Conservation (phyloP, 345 rosid genomes). For the Aquilaria malaccensis region DNA sequence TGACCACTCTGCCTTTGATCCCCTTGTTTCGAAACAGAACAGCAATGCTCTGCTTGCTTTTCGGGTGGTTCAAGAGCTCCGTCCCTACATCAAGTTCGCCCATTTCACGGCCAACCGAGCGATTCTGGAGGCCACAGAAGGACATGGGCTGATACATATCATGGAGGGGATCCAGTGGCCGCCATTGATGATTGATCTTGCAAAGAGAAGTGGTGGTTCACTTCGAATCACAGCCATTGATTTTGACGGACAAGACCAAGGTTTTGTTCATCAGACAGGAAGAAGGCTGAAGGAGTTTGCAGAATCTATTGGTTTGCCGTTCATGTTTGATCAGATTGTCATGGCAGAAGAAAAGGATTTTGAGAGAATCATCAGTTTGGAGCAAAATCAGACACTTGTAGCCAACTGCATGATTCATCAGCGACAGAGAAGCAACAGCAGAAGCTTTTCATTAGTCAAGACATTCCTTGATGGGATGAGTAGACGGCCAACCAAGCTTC, state of each 20-base stretch:
- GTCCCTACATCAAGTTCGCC: slow-evolving; percentile 19
- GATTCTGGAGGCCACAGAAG: slow-evolving; percentile 18
- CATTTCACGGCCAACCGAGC: slow-evolving; percentile 28
- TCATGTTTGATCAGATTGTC: slow-evolving; percentile 10
- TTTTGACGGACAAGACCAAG: not conserved
- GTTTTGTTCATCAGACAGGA: slow-evolving; percentile 11
- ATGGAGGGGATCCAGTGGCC: slow-evolving; percentile 27
- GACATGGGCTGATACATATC: slow-evolving; percentile 15
- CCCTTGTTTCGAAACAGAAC: not conserved
- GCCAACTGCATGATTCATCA: slow-evolving; percentile 21
- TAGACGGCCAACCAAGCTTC: slow-evolving; percentile 11
- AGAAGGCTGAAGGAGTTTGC: slow-evolving; percentile 19
- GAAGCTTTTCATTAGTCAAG: slow-evolving; percentile 11
- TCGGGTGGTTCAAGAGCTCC: slow-evolving; percentile 21
- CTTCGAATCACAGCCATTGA: slow-evolving; percentile 12
- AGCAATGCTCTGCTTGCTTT: slow-evolving; percentile 12
- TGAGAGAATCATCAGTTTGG: not conserved
- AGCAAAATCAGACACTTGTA: not conserved
- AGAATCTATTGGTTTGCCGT: slow-evolving; percentile 7
- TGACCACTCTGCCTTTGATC: too few species aligned
- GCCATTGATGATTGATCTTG: slow-evolving; percentile 27
- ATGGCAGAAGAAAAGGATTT: slow-evolving; percentile 13
- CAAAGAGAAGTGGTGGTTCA: slow-evolving; percentile 2
- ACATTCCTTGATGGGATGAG: slow-evolving; percentile 15
- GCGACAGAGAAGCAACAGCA: slow-evolving; percentile 9